Evolutionary conservation across 345 rosid species (phyloP), one percentile per base, ranked within the genome.

Genomic region (Murraya paniculata): DNA sequence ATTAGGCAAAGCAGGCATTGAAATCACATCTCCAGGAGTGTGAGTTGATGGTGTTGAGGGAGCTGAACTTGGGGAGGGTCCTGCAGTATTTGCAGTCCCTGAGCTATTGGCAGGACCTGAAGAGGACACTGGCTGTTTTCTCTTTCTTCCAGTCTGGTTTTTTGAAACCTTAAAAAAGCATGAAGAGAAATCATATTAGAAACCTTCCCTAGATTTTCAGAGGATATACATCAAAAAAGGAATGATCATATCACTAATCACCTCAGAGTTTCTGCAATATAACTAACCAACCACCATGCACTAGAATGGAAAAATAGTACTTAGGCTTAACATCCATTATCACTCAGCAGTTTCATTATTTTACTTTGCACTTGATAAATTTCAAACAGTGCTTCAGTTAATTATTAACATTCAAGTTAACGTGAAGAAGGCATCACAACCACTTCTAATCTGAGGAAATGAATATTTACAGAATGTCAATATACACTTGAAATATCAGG

Each of bases 41-140:
- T 94, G 98, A 72, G 98, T 94, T 76, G 99, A 96, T 25, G 99
- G 98, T 7, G 99, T 96, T 62, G 99, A 96, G 53, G 99, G 98
- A 28, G 98, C 98, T 74, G 99, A 96, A 86, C 99, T 91, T 24
- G 99, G 99, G 78, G 99, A 96, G 11, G 99, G 99, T 68, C 99
- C 99, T 0, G 97, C 88, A 14, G 99, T 96, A 84, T 96, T 96
- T 60, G 97, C 99, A 81, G 99, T 96, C 80, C 99, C 99, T 5
- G 99, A 84, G 85, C 99, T 96, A 85, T 94, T 96, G 80, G 99
- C 99, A 83, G 99, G 97, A 33, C 98, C 99, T 68, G 99, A 94
- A 84, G 99, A 95, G 62, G 99, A 91, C 79, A 88, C 97, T 0
- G 99, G 98, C 82, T 96, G 99, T 85, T 96, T 96, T 77, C 99